Evolutionary conservation across 768 basidiomycete species (phyloP), one percentile per base, ranked within the genome.

Genomic region (Cyclocybe cylindracea): DNA sequence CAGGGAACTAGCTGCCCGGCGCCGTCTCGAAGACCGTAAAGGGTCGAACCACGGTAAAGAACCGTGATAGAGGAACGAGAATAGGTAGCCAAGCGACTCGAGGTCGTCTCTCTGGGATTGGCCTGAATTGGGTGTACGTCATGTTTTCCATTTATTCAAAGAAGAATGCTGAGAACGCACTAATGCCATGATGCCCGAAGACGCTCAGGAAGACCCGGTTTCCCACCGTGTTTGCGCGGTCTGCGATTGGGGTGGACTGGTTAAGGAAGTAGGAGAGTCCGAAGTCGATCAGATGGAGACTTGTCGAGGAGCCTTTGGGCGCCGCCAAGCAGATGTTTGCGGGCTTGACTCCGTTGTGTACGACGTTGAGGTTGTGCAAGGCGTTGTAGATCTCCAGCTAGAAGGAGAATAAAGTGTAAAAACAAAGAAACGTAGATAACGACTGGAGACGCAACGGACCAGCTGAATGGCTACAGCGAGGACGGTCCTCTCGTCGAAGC

Each of bases 91-190:
- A 14, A 73, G 57, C 7, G 68, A 67, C 48, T 74, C 71, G 13
- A 74, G 57, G 45, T 73, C 69, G 54, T 73, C 70, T 32, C 69
- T 59, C 38, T 67, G 67, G n/a, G 67, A 69, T 46, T 67, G 69
- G 18, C 61, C 70, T 70, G 33, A 19, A 5, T 34, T 16, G 38
- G 13, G 11, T 11, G 29, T n/a, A 19, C 10, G 19, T 31, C 34
- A 18, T 31, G 7, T 13, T 37, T 13, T 9, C 29, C 39, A 46
- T 10, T 6, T 34, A n/a, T 5, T 13, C 16, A n/a, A 2, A 31
- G 33, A 14, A 10, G 10, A 18, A 40, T n/a, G 38, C 35, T 14
- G 32, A 32, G 14, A 33, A 55, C 61, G 19, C 52, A 71, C 69
- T 64, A 37, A 71, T 63, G 1, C 67, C 66, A 38, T 66, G 64